Base-by-base conservation (phyloP, 202 grass and related monocot genomes). In the Brachypodium distachyon region DNA sequence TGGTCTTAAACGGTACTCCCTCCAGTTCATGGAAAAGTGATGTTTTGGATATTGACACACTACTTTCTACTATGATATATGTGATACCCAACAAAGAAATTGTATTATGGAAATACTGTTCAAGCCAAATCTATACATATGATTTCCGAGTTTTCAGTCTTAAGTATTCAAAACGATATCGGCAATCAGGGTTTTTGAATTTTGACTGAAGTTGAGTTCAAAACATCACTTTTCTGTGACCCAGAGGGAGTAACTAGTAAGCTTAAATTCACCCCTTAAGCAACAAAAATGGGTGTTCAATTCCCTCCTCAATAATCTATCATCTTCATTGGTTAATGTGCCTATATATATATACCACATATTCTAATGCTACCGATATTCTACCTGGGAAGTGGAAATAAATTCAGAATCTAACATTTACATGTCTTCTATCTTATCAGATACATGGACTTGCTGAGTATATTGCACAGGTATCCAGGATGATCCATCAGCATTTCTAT, bases 371-470 rank as follows among this genome's bases (percentile, higher is more conserved):
- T 47, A 44, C 42, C 27, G 31, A 3, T 64, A 77, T 58, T 74
- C 11, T 41, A 13, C 2, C 11, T 1, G 47, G 4, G 9, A 14
- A 34, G 54, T 14, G 49, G 3, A 3, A 1, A 46, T 69, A 4
- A 79, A 34, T 14, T 77, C 59, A 69, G 77, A 71, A 90, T 75
- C 78, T 99, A 82, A 99, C 56, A 79, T 81, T 28, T 83, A 47
- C 83, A 84, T 88, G 44, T 92, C 25, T 90, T 70, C 72, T 81
- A 41, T 88, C 22, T 87, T 95, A 90, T 80, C 96, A 99, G 96
- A 84, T 89, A 72, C 92, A 99, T 0, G 96, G 89, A n/a, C 87
- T 99, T 75, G 92, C 96, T 26, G 96, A 99, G 76, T 99, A 99
- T 79, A 96, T 99, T 36, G 96, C 96, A 67, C 96, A 99, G 96